These are phyloP conservation scores for Piper longum DNA, from an alignment of 164 flowering plant species.

Conservation along the genomic window DNA sequence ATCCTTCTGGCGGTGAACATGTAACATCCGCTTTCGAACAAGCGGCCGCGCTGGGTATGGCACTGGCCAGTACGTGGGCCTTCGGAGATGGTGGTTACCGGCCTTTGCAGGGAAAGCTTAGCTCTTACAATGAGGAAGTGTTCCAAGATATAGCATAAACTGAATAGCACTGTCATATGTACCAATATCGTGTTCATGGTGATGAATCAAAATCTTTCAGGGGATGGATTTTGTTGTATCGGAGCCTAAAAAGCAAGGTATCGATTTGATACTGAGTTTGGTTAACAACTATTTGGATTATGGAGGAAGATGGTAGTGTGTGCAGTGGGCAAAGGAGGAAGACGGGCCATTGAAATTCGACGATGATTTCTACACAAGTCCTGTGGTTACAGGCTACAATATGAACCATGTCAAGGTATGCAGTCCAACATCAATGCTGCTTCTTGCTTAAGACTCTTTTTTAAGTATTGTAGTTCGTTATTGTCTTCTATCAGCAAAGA, in stretches of 20 bases:
- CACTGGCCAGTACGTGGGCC: slow-evolving; percentile 10
- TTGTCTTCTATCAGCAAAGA: too few relatives aligned
- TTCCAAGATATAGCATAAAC: slow-evolving; percentile 6
- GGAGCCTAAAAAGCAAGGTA: slow-evolving; percentile 32
- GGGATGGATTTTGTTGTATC: slow-evolving; percentile 51
- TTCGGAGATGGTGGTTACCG: slow-evolving; percentile 40
- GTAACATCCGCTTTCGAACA: slow-evolving; percentile 25
- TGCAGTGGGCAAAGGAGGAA: slow-evolving; percentile 37
- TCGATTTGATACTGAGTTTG: slow-evolving; percentile 35
- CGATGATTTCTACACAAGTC: slow-evolving; percentile 37
- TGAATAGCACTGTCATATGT: background rate
- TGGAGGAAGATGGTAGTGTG: slow-evolving; percentile 45
- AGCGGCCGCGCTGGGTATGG: slow-evolving; percentile 19
- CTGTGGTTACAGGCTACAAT: slow-evolving; percentile 28
- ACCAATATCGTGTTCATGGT: background rate
- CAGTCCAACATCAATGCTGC: background rate
- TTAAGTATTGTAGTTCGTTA: too few relatives aligned
- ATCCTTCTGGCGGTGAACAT: slow-evolving; percentile 21
- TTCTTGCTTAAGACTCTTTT: too few relatives aligned
- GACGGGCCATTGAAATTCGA: slow-evolving; percentile 20
- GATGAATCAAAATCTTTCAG: slow-evolving; percentile 8
- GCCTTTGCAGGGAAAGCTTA: slow-evolving; percentile 37
- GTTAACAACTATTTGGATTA: slow-evolving; percentile 35
- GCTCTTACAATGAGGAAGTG: slow-evolving; percentile 34
- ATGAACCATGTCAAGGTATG: slow-evolving; percentile 45